A percentile compares a stretch with the other conserved stretches of the same genome.
Conservation (phyloP, 2,329 filamentous ascomycete species). For the Colletotrichum sp. region DNA sequence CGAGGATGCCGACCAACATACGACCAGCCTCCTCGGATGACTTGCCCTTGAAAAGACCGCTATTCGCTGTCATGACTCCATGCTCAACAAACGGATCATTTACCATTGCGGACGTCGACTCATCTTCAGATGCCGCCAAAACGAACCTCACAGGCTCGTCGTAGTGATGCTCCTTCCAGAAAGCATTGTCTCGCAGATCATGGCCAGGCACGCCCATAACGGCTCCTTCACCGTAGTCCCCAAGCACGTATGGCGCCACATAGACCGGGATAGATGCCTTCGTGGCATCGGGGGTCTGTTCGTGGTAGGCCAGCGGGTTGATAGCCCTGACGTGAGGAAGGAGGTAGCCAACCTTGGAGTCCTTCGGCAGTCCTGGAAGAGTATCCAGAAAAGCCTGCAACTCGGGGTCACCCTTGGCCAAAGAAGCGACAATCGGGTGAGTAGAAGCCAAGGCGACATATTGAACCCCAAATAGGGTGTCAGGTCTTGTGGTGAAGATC, state of each 20-base stretch:
- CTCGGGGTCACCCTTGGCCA: conserved; percentile 64
- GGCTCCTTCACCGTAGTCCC: conserved; percentile 84
- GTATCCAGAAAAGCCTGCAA: conserved; percentile 73
- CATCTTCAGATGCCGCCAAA: conserved; percentile 56
- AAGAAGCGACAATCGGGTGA: conserved; percentile 69
- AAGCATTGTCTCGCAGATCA: conserved; percentile 77
- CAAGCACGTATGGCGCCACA: conserved; percentile 83
- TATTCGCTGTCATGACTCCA: conserved; percentile 71
- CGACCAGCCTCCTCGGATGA: conserved; percentile 66
- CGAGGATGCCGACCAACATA: conserved; percentile 63
- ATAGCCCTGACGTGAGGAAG: conserved; percentile 66
- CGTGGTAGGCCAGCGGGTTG: conserved; percentile 68
- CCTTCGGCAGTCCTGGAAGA: conserved; percentile 58
- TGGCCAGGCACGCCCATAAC: conserved; percentile 94
- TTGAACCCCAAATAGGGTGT: conserved; percentile 87
- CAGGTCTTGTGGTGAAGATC: conserved; percentile 84
- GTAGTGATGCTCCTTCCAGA: conserved; percentile 75
- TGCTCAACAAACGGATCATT: conserved; percentile 66
- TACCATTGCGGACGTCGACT: conserved; percentile 44
- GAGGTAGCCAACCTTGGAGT: conserved; percentile 71
- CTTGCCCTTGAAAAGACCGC: conserved; percentile 69
- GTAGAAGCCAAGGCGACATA: conserved; percentile 80
- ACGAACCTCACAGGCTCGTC: conserved; percentile 68
- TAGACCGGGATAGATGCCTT: conserved; percentile 73
- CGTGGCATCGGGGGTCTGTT: conserved; percentile 52